These are phyloP conservation scores for Alternaria infectoria DNA, from an alignment of 2,329 filamentous ascomycete species.

Conservation along the genomic window DNA sequence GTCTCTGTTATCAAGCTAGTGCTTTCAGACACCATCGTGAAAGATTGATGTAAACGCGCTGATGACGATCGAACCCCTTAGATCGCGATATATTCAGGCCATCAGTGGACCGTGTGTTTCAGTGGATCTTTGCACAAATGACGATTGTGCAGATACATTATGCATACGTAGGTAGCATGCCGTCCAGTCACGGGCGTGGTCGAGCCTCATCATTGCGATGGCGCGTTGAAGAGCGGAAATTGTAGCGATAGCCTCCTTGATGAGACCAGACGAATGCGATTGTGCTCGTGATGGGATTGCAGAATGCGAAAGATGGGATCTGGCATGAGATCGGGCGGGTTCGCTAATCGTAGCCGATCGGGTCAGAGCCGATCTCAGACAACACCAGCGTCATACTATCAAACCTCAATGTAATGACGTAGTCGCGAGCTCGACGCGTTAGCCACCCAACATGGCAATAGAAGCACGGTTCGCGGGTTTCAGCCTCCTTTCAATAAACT, in stretches of 20 bases:
- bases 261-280: neutral
- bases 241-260: neutral
- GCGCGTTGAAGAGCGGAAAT: fast-evolving
- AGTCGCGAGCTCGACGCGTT: conserved; percentile 30
- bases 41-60: neutral
- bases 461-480: conserved; percentile 10
- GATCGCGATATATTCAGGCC: neutral
- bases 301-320: neutral
- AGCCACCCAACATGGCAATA: conserved; percentile 19
- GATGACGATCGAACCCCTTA: neutral
- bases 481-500: conserved; percentile 1
- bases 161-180: neutral
- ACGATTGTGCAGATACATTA: neutral
- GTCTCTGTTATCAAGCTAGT: neutral
- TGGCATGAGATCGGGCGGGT: conserved; percentile 3
- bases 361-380: conserved; percentile 10
- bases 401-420: conserved; percentile 26
- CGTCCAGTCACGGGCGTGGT: neutral
- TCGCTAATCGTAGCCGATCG: conserved; percentile 17
- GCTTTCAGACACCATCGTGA: neutral
- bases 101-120: neutral
- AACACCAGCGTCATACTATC: conserved; percentile 18
- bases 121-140: neutral
- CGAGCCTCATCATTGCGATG: neutral
- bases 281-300: neutral